These are phyloP conservation scores for Fomitopsis serialis DNA, from an alignment of 768 basidiomycete species.

Conservation along the genomic window DNA sequence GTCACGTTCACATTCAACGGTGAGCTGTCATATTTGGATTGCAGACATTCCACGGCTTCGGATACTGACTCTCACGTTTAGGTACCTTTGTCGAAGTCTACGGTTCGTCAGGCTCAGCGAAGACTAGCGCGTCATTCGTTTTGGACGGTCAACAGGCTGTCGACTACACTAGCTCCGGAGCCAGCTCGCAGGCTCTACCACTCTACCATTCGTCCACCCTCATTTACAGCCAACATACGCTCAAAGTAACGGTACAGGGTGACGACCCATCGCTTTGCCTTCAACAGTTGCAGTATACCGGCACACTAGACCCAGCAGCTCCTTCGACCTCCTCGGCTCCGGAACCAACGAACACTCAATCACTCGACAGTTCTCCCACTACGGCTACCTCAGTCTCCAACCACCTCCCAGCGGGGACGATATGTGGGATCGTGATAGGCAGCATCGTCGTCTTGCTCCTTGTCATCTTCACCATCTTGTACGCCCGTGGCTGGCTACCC, in stretches of 20 bases:
- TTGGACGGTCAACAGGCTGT: slow-evolving; percentile 5
- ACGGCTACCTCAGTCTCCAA: neutral
- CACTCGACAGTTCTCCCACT: neutral
- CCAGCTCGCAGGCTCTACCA: slow-evolving; percentile 2
- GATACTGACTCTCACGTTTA: neutral
- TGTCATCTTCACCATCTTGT: neutral
- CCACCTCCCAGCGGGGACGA: slow-evolving; percentile 1
- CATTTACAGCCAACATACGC: slow-evolving; percentile 6
- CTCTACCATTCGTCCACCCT: slow-evolving; percentile 9
- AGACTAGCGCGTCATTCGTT: slow-evolving; percentile 2
- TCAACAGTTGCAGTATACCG: slow-evolving; percentile 11
- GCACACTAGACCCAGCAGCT: neutral
- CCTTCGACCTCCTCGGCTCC: neutral
- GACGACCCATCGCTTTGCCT: slow-evolving; percentile 5
- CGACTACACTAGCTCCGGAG: neutral
- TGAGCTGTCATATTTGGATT: neutral
- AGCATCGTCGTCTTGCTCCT: neutral
- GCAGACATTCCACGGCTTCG: no score
- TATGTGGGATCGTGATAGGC: slow-evolving; percentile 10
- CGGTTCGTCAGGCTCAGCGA: slow-evolving; percentile 1
- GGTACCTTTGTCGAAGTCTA: slow-evolving; percentile 13
- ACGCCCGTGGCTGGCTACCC: neutral
- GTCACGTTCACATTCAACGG: slow-evolving; percentile 14
- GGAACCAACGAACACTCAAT: neutral
- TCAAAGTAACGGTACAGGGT: slow-evolving; percentile 4